A percentile compares a stretch with the other conserved stretches of the same genome.
phyloP scores from a whole-genome alignment of 306 rosid species.

The Prosopis cineraria region DNA sequence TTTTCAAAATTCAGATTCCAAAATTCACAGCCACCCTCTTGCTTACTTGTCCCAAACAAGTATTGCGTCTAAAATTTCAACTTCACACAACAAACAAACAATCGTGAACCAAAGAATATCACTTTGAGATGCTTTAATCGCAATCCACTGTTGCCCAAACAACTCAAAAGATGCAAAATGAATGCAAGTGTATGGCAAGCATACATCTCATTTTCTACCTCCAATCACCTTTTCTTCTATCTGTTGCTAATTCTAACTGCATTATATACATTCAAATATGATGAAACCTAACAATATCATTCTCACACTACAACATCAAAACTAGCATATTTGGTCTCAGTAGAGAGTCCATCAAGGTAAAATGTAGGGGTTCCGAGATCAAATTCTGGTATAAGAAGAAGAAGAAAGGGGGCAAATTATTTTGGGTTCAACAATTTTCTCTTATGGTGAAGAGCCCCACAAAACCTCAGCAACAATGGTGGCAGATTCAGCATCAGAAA shows the following conservation, averaged over 20 bases:
- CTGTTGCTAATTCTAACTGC: not conserved
- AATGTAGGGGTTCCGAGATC: not conserved
- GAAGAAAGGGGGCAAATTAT: not conserved
- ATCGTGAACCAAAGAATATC: not conserved
- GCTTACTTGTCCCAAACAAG: not conserved
- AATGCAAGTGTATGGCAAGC: too few relatives aligned
- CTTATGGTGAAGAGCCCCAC: conserved; percentile 18
- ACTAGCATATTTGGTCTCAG: not conserved
- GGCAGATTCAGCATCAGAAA: conserved; percentile 86
- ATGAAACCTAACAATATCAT: not conserved
- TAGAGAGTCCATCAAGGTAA: not conserved
- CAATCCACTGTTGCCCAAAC: not conserved
- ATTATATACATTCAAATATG: not conserved
- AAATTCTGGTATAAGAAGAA: not conserved
- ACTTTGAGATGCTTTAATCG: not conserved
- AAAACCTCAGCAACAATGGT: conserved; percentile 83
- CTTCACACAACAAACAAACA: not conserved
- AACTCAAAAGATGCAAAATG: too few relatives aligned
- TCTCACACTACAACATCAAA: not conserved
- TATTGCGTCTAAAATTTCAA: too few relatives aligned
- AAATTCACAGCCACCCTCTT: not conserved
- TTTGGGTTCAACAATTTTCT: not conserved
- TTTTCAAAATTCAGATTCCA: not conserved
- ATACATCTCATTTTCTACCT: too few relatives aligned
- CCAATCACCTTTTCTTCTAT: not conserved